Percentiles rank a stretch among this genome's conserved stretches.
Conservation (phyloP, 768 basidiomycete species). For the Mycena sanguinolenta region DNA sequence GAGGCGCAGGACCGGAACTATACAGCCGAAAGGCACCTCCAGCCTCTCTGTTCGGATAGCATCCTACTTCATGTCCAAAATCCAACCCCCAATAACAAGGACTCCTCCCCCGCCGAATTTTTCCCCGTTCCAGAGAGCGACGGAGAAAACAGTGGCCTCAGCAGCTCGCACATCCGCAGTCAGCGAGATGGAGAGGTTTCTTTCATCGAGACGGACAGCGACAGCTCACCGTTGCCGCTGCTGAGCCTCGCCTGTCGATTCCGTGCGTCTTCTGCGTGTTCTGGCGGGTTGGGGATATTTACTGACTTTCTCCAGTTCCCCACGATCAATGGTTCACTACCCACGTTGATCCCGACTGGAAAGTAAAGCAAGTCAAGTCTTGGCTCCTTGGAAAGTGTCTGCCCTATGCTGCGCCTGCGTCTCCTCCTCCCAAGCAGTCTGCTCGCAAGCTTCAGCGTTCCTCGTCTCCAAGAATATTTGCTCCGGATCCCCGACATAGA, state of each 20-base stretch:
- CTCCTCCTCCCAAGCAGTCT: constrained; percentile 27
- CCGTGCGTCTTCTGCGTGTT: constrained; percentile 57
- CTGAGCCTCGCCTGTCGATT: constrained; percentile 69
- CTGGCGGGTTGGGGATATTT: constrained; percentile 2
- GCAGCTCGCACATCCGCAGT: too few species aligned
- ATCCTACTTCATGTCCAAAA: too few species aligned
- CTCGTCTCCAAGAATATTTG: constrained; percentile 80
- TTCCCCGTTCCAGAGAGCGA: too few species aligned
- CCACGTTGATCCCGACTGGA: constrained; percentile 71
- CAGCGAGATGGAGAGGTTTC: too few species aligned
- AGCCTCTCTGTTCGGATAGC: too few species aligned
- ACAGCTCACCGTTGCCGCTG: constrained; percentile 38
- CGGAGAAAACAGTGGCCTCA: too few species aligned
- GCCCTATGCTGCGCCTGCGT: constrained; percentile 47
- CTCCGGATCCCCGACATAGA: constrained; percentile 56
- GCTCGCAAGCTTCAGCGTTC: constrained; percentile 51
- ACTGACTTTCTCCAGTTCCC: constrained; percentile 58
- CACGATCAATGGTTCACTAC: constrained; percentile 86
- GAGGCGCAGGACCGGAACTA: too few species aligned
- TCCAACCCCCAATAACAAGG: too few species aligned
- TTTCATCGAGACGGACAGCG: constrained; percentile 34
- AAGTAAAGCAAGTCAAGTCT: constrained; percentile 72
- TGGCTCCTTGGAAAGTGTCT: constrained; percentile 73
- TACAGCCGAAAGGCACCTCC: too few species aligned
- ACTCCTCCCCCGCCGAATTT: too few species aligned